Base-by-base conservation (phyloP, 257 asterid genomes). In the Fraxinus excelsior region DNA sequence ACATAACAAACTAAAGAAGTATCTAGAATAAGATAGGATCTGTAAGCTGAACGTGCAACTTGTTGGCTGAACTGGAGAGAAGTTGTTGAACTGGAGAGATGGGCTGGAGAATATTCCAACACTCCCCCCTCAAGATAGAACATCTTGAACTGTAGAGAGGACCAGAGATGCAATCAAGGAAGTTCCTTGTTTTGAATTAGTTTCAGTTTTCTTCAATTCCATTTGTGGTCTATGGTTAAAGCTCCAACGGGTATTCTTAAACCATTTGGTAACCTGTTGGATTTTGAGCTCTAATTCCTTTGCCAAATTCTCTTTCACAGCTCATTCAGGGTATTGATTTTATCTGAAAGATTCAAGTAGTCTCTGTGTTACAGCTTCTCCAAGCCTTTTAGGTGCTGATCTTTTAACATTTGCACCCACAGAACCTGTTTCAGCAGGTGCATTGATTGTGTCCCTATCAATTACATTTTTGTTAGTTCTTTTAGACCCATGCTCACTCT, bases 181-280 rank as follows among this genome's bases (percentile, higher is more conserved):
- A 62, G 58, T 11, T 32, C 25, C 71, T n/a, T 74, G 69, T 32
- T 64, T 76, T 32, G 7, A 56, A 42, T 38, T 16, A 56, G 49
- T 86, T 79, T 79, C 89, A 26, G 70, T 72, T 29, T 82, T 67
- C 76, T 58, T 76, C 75, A 90, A 67, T 64, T 80, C 84, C 79
- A 80, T 67, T 46, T 25, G 83, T 79, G 92, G 77, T 73, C 91
- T 83, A 84, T 93, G 96, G 77, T 88, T 81, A 76, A 28, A 83
- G 81, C 96, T 88, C 97, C 96, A 93, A 14, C 99, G 96, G 67
- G 97, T 86, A 88, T 96, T 94, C 42, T 86, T 95, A 68, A 96
- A 95, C 99, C 99, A 96, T 83, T 91, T 93, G 71, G 75, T 7
- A 31, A 96, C 94, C 99, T 93, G 90, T 42, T 65, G 85, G 65